phyloP scores from a whole-genome alignment of 1,139 yeast genomes.

The Eremothecium coryli region DNA sequence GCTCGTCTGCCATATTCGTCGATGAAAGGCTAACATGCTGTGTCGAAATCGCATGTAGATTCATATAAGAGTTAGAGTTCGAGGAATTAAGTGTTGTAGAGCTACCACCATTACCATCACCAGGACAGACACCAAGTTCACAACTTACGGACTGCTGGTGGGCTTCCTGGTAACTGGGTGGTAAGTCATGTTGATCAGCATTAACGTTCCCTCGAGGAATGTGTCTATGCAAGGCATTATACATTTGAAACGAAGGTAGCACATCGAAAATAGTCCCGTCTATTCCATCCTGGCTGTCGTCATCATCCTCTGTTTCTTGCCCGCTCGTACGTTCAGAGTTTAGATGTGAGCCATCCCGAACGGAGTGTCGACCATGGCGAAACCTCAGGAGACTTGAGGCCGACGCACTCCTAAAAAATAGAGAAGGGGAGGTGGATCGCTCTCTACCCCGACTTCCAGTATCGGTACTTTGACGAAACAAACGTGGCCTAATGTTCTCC shows the following conservation, averaged over 20 bases:
- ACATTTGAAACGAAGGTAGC: slow-evolving; percentile 31
- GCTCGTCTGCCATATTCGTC: slow-evolving; percentile 4
- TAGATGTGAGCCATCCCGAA: neutral
- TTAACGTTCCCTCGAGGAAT: slow-evolving; percentile 30
- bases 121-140: neutral
- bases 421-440: slow-evolving; percentile 9
- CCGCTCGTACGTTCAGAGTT: neutral
- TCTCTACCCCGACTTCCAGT: slow-evolving; percentile 4
- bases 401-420: slow-evolving; percentile 10
- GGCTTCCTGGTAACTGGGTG: slow-evolving; percentile 27
- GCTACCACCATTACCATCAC: neutral
- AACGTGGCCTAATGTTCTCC: slow-evolving; percentile 1
- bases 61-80: neutral
- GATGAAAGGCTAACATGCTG: slow-evolving; percentile 1
- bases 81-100: neutral
- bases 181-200: slow-evolving; percentile 28
- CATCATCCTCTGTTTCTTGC: neutral
- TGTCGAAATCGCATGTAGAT: slow-evolving; percentile 6
- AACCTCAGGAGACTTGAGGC: slow-evolving; percentile 10
- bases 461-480: slow-evolving; percentile 6
- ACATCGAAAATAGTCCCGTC: slow-evolving; percentile 20
- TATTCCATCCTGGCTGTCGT: neutral
- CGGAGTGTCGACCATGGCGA: too few species aligned
- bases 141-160: slow-evolving; percentile 7
- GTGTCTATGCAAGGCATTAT: slow-evolving; percentile 29